Conservation (phyloP, 106 monocot species). For the Platanthera zijinensis region DNA sequence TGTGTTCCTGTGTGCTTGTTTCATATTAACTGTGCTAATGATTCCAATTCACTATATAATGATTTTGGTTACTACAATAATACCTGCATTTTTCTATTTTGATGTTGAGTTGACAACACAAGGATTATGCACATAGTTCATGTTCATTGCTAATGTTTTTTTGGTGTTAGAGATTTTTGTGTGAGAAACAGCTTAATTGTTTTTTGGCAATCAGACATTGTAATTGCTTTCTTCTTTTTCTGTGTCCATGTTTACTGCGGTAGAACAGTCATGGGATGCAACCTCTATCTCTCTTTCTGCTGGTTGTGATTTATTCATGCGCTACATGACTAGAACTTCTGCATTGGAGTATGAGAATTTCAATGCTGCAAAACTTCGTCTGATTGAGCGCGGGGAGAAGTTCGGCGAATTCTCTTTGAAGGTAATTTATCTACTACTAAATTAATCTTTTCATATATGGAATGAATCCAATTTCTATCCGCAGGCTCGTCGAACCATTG, state of each 20-base stretch:
- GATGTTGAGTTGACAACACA: background rate
- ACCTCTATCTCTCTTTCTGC: conserved; percentile 92
- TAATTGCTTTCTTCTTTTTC: background rate
- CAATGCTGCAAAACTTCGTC: conserved; percentile 74
- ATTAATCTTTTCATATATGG: background rate
- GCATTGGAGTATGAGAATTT: conserved; percentile 93
- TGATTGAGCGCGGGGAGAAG: conserved; percentile 93
- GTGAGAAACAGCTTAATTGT: background rate
- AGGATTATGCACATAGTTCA: background rate
- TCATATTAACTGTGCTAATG: background rate
- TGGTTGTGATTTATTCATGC: conserved; percentile 93
- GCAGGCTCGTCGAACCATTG: conserved; percentile 83
- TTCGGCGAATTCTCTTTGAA: conserved; percentile 93
- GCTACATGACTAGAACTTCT: conserved; percentile 90
- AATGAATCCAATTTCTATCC: background rate
- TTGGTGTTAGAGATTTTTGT: background rate
- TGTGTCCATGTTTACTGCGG: background rate
- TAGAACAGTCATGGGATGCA: conserved; percentile 79
- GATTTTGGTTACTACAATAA: background rate
- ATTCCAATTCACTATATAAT: background rate
- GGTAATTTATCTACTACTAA: conserved; percentile 24
- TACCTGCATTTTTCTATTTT: background rate
- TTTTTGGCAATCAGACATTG: background rate
- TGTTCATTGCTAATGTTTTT: background rate
- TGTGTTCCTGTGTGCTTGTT: background rate